Evolutionary conservation across 2,329 filamentous ascomycete genomes (phyloP).

Genomic region (Fusarium palustre): DNA sequence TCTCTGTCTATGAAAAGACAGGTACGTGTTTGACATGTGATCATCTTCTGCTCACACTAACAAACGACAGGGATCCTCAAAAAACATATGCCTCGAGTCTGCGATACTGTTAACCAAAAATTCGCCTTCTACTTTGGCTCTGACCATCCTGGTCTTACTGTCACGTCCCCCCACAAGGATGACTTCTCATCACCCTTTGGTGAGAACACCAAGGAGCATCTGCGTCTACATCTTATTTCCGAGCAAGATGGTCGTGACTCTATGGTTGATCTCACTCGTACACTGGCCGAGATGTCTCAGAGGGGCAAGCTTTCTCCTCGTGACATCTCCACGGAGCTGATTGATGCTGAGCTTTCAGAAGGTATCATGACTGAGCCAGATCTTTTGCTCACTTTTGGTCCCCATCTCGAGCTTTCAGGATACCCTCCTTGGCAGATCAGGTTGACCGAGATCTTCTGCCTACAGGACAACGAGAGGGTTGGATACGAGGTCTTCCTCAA

Average conservation of each 20-base stretch:
- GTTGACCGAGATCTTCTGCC: conserved; percentile 90
- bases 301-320: conserved; percentile 81
- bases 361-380: conserved; percentile 90
- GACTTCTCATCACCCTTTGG: conserved; percentile 48
- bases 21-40: conserved; percentile 63
- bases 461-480: conserved; percentile 82
- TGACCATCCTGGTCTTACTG: conserved; percentile 75
- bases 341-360: conserved; percentile 87
- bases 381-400: conserved; percentile 86
- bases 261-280: conserved; percentile 94
- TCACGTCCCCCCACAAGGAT: conserved; percentile 59
- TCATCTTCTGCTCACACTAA: conserved; percentile 18
- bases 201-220: conserved; percentile 54
- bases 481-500: conserved; percentile 94
- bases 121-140: conserved; percentile 89
- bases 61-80: conserved; percentile 79
- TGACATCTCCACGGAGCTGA: conserved; percentile 86
- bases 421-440: conserved; percentile 98
- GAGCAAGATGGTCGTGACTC: conserved; percentile 91
- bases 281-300: conserved; percentile 94
- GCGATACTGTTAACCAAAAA: conserved; percentile 81
- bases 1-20: conserved; percentile 93
- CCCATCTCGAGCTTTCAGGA: conserved; percentile 84
- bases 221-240: conserved; percentile 82
- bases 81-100: conserved; percentile 85